phyloP scores from a whole-genome alignment of 2,329 filamentous ascomycete genomes.

The Penicillium sp. region DNA sequence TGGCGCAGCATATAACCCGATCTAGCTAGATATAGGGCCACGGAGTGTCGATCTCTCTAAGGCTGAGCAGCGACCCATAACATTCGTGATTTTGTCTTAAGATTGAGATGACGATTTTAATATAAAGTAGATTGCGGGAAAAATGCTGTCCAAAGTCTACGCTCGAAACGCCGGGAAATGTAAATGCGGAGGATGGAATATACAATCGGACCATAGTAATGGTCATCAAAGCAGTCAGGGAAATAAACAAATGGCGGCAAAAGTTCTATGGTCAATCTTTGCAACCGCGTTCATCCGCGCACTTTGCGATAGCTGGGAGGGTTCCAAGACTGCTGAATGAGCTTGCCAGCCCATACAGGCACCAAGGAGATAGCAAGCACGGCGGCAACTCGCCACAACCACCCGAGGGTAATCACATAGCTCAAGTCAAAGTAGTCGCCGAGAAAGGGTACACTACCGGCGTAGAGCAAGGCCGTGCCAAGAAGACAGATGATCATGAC shows the following conservation, averaged over 20 bases:
- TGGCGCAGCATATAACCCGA: too few species aligned
- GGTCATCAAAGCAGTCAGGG: neutral
- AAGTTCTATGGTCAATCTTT: conserved; percentile 2
- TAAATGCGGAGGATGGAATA: conserved; percentile 12
- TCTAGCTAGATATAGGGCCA: too few species aligned
- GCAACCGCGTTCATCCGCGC: conserved; percentile 29
- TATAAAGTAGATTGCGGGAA: too few species aligned
- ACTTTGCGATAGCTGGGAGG: conserved; percentile 96
- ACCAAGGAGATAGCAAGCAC: conserved; percentile 75
- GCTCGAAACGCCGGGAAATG: conserved; percentile 9
- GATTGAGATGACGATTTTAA: too few species aligned
- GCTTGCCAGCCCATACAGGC: conserved; percentile 80
- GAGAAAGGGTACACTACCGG: conserved; percentile 78
- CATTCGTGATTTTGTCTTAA: too few species aligned
- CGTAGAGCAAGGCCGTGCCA: conserved; percentile 74
- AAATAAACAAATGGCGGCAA: neutral
- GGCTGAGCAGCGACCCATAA: too few species aligned
- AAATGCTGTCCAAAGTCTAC: neutral
- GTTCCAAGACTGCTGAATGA: conserved; percentile 76
- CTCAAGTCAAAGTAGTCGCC: conserved; percentile 81
- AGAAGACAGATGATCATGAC: conserved; percentile 81
- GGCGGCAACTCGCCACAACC: conserved; percentile 79
- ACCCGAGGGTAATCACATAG: conserved; percentile 72
- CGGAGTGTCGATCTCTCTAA: too few species aligned
- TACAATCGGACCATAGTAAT: conserved; percentile 4